Evolutionary conservation across 345 rosid genomes (phyloP), one percentile per base, ranked within the genome.

Genomic region (Hibiscus syriacus): DNA sequence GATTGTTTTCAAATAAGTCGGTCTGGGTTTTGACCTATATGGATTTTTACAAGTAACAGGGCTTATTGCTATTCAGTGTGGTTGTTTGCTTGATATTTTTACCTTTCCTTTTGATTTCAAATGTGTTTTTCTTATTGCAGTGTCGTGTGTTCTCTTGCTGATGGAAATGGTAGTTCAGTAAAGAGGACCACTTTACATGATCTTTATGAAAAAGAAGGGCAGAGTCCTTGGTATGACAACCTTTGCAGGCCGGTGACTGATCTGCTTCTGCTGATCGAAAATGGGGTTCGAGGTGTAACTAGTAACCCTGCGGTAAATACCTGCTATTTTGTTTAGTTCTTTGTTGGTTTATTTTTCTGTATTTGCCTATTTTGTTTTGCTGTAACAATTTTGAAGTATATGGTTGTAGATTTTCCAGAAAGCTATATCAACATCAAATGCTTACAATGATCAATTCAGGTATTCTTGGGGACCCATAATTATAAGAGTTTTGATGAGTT

Each of bases 211-310:
- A 66, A 72, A 19, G 91, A 89, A 79, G 97, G 99, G 25, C 99
- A 94, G 86, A 91, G 99, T 79, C 99, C 99, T 30, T 94, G 99
- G 99, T 94, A 94, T 77, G 99, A 94, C 70, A 94, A 91, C 79
- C 92, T 94, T 32, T 94, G 96, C 84, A 83, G 99, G 48, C 99
- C 99, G 0, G 96, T 94, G 20, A 89, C 95, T 0, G 96, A 93
- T 80, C 82, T 93, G 73, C 83, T 93, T 68, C 97, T 96, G 0
- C 74, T 90, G 53, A 89, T 93, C 6, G 94, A 79, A 66, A 88
- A 81, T 68, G 98, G 98, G 10, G 98, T 93, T 43, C 81, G 99
- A 80, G 99, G 98, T 65, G 99, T 93, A 14, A 93, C 99, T n/a
- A 93, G 99, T 86, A 91, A 93, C 80, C 97, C 99, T 23, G 97